These are phyloP conservation scores for Phytophthora tentaculata DNA, from an alignment of 352 stramenopile species.

Conservation along the genomic window DNA sequence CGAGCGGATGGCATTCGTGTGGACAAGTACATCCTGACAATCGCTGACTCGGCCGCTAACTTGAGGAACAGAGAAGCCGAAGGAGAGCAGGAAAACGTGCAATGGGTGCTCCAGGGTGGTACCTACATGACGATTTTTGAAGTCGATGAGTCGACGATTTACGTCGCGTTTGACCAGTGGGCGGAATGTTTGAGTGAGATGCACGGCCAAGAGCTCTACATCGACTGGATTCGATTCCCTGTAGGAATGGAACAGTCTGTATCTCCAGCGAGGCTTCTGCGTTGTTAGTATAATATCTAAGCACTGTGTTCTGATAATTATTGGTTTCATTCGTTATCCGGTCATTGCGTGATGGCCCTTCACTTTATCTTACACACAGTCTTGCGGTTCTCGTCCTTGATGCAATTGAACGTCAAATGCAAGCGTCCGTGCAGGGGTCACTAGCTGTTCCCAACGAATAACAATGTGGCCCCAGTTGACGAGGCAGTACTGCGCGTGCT, in stretches of 20 bases:
- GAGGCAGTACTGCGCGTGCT: conserved; percentile 57
- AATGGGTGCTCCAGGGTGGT: conserved; percentile 4
- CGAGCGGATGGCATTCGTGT: conserved; percentile 40
- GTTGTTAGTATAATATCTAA: too few species aligned
- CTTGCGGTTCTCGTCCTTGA: too few species aligned
- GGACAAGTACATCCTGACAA: conserved; percentile 30
- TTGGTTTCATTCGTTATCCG: too few species aligned
- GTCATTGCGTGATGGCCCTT: too few species aligned
- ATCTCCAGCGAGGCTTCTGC: background rate
- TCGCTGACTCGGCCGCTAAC: conserved; percentile 10
- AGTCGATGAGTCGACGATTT: conserved; percentile 1
- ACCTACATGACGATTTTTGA: conserved; percentile 10
- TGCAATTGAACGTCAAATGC: conserved; percentile 13
- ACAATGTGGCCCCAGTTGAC: conserved; percentile 61
- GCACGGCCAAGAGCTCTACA: conserved; percentile 6
- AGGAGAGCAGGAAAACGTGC: conserved; percentile 3
- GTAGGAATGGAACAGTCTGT: conserved; percentile 1
- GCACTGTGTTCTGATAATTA: too few species aligned
- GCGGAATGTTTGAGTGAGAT: background rate
- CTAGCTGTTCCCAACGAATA: conserved; percentile 66
- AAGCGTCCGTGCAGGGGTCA: conserved; percentile 54
- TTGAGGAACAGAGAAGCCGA: conserved; percentile 19
- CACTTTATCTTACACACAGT: conserved; percentile 20
- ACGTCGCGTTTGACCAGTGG: conserved; percentile 7
- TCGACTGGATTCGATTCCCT: conserved; percentile 13